A percentile compares a stretch with the other conserved stretches of the same genome.
These are phyloP conservation scores for Penicillium sp. DNA, from an alignment of 2,329 filamentous ascomycete species.

Conservation along the genomic window DNA sequence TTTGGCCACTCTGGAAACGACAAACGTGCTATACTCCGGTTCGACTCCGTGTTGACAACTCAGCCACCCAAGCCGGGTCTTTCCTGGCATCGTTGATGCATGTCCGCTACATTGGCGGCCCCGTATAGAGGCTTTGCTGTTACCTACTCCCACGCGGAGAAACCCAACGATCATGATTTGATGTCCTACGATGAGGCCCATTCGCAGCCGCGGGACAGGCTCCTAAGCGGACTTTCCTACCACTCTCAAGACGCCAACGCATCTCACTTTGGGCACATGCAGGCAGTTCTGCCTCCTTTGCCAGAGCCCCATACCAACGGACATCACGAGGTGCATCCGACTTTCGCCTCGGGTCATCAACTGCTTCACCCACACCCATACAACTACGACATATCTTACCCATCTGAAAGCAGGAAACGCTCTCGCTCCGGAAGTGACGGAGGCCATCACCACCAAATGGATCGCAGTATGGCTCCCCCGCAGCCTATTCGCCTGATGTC, in stretches of 20 bases:
- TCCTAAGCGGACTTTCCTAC: constrained; percentile 34
- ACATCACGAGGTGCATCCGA: constrained; percentile 33
- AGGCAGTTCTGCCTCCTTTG: constrained; percentile 34
- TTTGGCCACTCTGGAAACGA: constrained; percentile 1
- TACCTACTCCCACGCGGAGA: constrained; percentile 64
- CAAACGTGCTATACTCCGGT: neutral
- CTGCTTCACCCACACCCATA: constrained; percentile 40
- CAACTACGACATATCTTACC: constrained; percentile 33
- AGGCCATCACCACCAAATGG: constrained; percentile 24
- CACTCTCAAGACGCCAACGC: constrained; percentile 33
- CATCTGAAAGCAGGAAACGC: constrained; percentile 37
- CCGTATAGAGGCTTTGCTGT: constrained; percentile 77
- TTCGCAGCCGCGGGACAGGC: constrained; percentile 38
- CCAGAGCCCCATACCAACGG: constrained; percentile 30
- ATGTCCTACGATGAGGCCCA: constrained; percentile 60
- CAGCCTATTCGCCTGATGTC: constrained; percentile 34
- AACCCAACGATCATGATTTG: constrained; percentile 63
- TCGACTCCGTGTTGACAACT: constrained; percentile 8
- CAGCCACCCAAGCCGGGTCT: constrained; percentile 63
- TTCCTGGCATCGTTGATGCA: constrained; percentile 76
- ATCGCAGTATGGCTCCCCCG: constrained; percentile 23
- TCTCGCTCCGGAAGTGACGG: constrained; percentile 33
- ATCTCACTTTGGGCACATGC: constrained; percentile 37
- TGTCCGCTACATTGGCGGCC: constrained; percentile 70
- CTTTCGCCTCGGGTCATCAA: constrained; percentile 34